phyloP scores from a whole-genome alignment of 2,329 filamentous ascomycete species.

The Cryphonectria parasitica region DNA sequence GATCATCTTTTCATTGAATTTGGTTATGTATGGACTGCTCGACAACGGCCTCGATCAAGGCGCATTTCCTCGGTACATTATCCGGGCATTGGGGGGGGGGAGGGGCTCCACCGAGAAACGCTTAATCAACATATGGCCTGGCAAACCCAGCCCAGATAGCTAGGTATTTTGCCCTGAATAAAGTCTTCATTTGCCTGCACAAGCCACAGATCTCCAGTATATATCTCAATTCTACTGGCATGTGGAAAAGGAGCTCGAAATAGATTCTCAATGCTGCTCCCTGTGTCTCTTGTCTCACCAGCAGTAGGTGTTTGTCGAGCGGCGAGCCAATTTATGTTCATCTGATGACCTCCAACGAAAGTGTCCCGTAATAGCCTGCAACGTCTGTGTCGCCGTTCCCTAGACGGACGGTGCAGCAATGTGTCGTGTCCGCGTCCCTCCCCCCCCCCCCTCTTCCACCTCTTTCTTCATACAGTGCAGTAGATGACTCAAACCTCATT shows the following conservation, averaged over 20 bases:
- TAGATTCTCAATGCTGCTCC: not conserved
- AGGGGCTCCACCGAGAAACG: not conserved
- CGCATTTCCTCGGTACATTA: not conserved
- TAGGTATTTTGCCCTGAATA: not conserved
- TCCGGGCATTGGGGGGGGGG: not conserved
- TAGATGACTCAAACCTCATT: constrained; percentile 54
- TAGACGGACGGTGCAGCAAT: constrained; percentile 59
- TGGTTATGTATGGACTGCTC: not conserved
- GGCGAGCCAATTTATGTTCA: constrained; percentile 57
- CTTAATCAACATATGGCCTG: constrained; percentile 47
- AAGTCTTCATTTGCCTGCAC: not conserved
- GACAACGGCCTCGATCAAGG: not conserved
- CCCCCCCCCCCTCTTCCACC: constrained; percentile 44
- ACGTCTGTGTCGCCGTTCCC: constrained; percentile 57
- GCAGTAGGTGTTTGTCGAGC: constrained; percentile 53
- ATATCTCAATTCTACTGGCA: not conserved
- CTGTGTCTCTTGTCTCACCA: constrained; percentile 41
- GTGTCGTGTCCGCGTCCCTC: too few relatives aligned
- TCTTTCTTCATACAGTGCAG: constrained; percentile 51
- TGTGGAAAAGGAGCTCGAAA: not conserved
- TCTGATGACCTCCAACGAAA: constrained; percentile 54
- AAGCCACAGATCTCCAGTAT: not conserved
- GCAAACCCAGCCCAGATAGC: constrained; percentile 36
- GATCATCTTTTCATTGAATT: not conserved
- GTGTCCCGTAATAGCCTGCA: constrained; percentile 55